Base-by-base conservation (phyloP, 768 basidiomycete genomes). In the Termitomyces sp. region DNA sequence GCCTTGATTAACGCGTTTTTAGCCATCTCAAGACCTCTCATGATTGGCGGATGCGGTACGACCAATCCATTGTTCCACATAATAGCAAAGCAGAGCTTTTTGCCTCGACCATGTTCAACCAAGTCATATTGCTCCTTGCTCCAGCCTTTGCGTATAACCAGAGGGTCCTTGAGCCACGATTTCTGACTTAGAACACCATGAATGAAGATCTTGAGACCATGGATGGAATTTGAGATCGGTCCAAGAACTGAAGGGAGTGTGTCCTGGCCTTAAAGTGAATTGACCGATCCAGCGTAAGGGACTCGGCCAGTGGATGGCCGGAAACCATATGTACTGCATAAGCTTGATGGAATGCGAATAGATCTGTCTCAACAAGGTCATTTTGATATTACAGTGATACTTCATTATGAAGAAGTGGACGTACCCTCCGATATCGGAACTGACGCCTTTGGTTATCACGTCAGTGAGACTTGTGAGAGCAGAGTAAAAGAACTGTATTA, bases 361-460 rank as follows among this genome's bases (percentile, higher is more conserved):
- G 90, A 90, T 4, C 88, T 89, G 36, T 50, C n/a, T 54, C n/a
- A 53, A 24, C 15, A 24, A 34, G 20, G 31, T 46, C 36, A 1
- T 31, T 48, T 15, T 31, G 4, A 37, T 51, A 50, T 2, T 3
- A 36, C n/a, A 7, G 33, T 8, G 6, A 37, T 51, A 37, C 22
- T 47, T 29, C 28, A 8, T 10, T 24, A 29, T n/a, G n/a, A n/a
- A 6, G 13, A 7, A 20, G 10, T 55, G 10, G 28, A 55, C 66
- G 65, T 65, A 87, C 88, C 90, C 88, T 64, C 87, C 88, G 56
- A 92, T 83, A 66, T 93, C 92, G 26, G 91, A 87, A 45, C 91
- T 91, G 9, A 92, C 81, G 15, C 50, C 34, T 37, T 59, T n/a
- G 59, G 47, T 45, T 18, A 18, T 48, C 16, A 10, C 18, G 16